These are phyloP conservation scores for Kodamaea anthophila DNA, from an alignment of 1,139 yeast genomes.

Conservation along the genomic window DNA sequence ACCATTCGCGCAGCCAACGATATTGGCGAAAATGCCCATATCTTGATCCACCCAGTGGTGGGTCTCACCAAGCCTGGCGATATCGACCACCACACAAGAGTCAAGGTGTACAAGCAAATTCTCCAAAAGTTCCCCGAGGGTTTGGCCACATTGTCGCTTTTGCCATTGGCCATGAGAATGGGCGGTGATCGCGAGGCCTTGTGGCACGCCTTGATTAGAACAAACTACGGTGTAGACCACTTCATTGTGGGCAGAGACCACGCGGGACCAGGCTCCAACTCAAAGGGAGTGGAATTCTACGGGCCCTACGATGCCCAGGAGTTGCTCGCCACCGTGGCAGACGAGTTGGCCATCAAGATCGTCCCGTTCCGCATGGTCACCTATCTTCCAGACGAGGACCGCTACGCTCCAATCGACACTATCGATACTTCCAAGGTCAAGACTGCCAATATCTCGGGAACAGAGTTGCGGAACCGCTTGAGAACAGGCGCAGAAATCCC, in stretches of 20 bases:
- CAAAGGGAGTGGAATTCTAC: conserved; percentile 88
- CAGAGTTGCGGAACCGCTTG: conserved; percentile 84
- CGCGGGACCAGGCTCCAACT: conserved; percentile 95
- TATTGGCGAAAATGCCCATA: conserved; percentile 47
- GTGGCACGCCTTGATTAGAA: conserved; percentile 96
- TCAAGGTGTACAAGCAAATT: conserved; percentile 87
- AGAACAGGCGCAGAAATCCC: conserved; percentile 87
- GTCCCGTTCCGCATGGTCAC: conserved; percentile 98
- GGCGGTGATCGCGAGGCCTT: conserved; percentile 98
- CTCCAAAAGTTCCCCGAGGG: conserved; percentile 91
- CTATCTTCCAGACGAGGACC: conserved; percentile 89
- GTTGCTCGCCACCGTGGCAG: conserved; percentile 66
- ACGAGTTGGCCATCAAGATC: conserved; percentile 71
- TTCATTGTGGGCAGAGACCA: conserved; percentile 98
- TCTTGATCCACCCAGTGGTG: conserved; percentile 93
- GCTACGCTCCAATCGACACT: conserved; percentile 92
- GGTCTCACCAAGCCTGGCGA: conserved; percentile 98
- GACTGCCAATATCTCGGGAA: conserved; percentile 91
- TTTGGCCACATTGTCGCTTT: conserved; percentile 79
- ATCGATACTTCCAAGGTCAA: conserved; percentile 66
- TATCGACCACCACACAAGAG: conserved; percentile 95
- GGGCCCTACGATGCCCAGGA: conserved; percentile 98
- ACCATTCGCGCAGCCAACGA: conserved; percentile 86
- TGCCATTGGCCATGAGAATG: conserved; percentile 98
- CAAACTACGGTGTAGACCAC: conserved; percentile 95